Conservation (phyloP, 78 protist species). For the Dictyostelium capitatum region DNA sequence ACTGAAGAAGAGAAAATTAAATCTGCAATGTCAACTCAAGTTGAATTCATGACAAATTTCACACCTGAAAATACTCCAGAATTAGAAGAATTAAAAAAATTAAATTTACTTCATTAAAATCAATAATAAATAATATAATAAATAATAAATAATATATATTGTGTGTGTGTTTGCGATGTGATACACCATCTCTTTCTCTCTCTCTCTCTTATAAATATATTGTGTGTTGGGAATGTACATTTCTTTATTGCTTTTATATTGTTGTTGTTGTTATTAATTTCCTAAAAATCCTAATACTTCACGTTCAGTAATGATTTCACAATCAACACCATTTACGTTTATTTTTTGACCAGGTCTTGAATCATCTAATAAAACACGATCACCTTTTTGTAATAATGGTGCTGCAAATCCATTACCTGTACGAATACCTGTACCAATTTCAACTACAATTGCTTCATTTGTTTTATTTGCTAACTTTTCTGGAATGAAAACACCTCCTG, state of each 20-base stretch:
- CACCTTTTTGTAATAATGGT: constrained; percentile 68
- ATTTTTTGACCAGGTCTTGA: constrained; percentile 44
- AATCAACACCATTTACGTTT: constrained; percentile 67
- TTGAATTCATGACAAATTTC: constrained; percentile 68
- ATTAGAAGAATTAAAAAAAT: constrained; percentile 62
- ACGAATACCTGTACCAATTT: constrained; percentile 79
- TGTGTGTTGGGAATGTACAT: neutral
- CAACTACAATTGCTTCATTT: constrained; percentile 52
- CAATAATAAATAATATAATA: neutral
- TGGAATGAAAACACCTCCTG: constrained; percentile 70
- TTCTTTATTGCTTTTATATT: constrained; percentile 3
- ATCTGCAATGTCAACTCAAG: constrained; percentile 73
- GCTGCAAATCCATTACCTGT: constrained; percentile 37
- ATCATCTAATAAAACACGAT: constrained; percentile 52
- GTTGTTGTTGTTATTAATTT: constrained; percentile 12
- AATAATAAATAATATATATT: neutral
- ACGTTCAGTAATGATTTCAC: constrained; percentile 50
- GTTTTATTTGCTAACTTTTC: constrained; percentile 37
- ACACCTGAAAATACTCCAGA: constrained; percentile 77
- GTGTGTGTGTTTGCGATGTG: too few species aligned
- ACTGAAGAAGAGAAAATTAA: constrained; percentile 77
- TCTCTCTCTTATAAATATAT: too few species aligned
- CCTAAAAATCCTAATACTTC: constrained; percentile 64
- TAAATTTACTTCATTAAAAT: constrained; percentile 23
- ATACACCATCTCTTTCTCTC: neutral